Evolutionary conservation across 192 early-diverging fungal species (phyloP).

Genomic region (Backusella mclennaniae): DNA sequence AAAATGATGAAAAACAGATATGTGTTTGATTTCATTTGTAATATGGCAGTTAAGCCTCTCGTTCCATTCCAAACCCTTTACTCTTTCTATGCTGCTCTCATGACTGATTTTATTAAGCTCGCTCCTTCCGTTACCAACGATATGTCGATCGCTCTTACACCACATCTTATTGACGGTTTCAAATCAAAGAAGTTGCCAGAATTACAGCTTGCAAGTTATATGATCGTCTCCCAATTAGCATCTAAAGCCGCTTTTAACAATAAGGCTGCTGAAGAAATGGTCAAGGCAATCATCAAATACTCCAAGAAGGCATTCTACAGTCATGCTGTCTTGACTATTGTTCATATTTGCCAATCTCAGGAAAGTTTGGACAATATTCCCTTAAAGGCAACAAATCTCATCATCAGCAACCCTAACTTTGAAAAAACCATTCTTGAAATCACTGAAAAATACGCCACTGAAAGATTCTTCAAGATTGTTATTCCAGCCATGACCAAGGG

Average conservation of each 20-base stretch:
- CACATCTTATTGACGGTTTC: constrained; percentile 55
- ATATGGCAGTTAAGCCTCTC: constrained; percentile 42
- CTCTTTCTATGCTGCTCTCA: constrained; percentile 65
- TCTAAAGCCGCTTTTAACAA: constrained; percentile 44
- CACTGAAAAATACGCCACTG: constrained; percentile 41
- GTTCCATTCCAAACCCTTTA: constrained; percentile 53
- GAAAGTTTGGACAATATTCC: constrained; percentile 36
- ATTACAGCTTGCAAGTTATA: constrained; percentile 56
- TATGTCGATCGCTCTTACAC: constrained; percentile 54
- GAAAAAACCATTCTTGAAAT: constrained; percentile 21
- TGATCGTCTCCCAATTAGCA: constrained; percentile 66
- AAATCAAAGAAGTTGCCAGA: constrained; percentile 40
- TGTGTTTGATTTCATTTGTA: constrained; percentile 77
- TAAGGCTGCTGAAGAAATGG: constrained; percentile 44
- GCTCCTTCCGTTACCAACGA: constrained; percentile 30
- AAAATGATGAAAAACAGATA: constrained; percentile 65
- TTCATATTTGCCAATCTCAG: constrained; percentile 57
- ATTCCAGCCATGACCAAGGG: constrained; percentile 34
- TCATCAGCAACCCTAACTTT: constrained; percentile 14
- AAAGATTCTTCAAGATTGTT: constrained; percentile 43
- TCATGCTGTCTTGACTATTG: constrained; percentile 44
- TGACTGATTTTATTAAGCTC: constrained; percentile 55
- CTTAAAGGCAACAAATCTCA: background rate
- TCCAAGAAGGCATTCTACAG: constrained; percentile 23
- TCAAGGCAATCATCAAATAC: constrained; percentile 42